Percentiles rank a stretch among this genome's conserved stretches.
These are phyloP conservation scores for Penstemon davidsonii DNA, from an alignment of 257 asterid genomes.

Conservation along the genomic window DNA sequence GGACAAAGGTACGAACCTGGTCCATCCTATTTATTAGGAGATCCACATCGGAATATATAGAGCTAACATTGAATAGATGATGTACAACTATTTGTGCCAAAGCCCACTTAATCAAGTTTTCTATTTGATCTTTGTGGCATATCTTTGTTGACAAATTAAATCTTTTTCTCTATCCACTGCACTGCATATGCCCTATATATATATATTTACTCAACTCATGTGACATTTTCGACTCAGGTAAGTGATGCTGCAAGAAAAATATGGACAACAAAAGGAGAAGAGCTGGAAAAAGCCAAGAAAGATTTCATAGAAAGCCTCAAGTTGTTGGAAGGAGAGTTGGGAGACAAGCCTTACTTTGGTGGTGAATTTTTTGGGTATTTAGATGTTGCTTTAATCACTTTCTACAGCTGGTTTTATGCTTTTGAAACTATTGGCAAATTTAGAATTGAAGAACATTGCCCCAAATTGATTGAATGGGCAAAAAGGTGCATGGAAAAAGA, in stretches of 20 bases:
- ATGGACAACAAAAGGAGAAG: constrained; percentile 41
- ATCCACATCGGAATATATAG: too few species aligned
- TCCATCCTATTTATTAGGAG: too few species aligned
- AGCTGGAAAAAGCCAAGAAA: constrained; percentile 34
- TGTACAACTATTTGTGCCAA: too few species aligned
- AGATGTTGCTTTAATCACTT: constrained; percentile 38
- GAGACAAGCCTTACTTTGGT: constrained; percentile 50
- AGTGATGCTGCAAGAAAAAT: constrained; percentile 3
- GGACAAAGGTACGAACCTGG: too few species aligned
- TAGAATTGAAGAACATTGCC: constrained; percentile 31
- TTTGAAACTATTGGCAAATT: constrained; percentile 36
- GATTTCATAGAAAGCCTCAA: constrained; percentile 28
- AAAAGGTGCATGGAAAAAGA: constrained; percentile 43
- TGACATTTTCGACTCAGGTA: not conserved
- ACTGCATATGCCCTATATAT: not conserved
- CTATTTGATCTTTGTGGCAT: not conserved
- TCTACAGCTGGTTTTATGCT: constrained; percentile 34
- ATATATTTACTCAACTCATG: not conserved
- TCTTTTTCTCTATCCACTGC: too few species aligned
- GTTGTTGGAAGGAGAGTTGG: constrained; percentile 41
- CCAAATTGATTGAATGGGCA: constrained; percentile 39
- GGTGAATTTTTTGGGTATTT: constrained; percentile 43
- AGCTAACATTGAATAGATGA: too few species aligned
- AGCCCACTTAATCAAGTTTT: too few species aligned
- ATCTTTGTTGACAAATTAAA: not conserved